Evolutionary conservation across 257 asterid species (phyloP).

Genomic region (Scutellaria minor): DNA sequence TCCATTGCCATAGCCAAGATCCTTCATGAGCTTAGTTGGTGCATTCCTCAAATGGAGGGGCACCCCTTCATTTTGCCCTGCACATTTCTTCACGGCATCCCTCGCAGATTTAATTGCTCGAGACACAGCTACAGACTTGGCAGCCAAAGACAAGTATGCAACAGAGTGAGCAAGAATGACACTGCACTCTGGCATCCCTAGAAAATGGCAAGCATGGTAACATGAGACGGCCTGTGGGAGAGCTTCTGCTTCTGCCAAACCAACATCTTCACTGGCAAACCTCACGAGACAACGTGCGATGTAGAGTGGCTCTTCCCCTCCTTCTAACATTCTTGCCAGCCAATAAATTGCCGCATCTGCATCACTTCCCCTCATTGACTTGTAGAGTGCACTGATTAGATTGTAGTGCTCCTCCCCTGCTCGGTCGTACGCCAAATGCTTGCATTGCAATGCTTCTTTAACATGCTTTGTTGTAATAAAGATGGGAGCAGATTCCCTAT

Average conservation of each 20-base stretch:
- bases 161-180: constrained; percentile 78
- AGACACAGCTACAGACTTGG: constrained; percentile 71
- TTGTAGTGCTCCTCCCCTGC: constrained; percentile 88
- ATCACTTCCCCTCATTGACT: constrained; percentile 86
- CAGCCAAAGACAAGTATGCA: constrained; percentile 77
- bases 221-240: constrained; percentile 81
- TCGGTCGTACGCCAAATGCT: constrained; percentile 77
- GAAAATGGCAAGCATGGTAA: constrained; percentile 79
- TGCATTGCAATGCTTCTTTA: constrained; percentile 71
- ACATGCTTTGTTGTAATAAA: constrained; percentile 40
- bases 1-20: constrained; percentile 76
- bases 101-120: constrained; percentile 63
- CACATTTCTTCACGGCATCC: constrained; percentile 71
- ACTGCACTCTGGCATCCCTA: constrained; percentile 89
- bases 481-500: not conserved
- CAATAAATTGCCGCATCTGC: constrained; percentile 79
- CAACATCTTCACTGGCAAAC: constrained; percentile 81
- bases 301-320: constrained; percentile 89
- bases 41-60: constrained; percentile 91
- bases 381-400: constrained; percentile 79
- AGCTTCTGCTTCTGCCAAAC: constrained; percentile 82
- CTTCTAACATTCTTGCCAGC: constrained; percentile 87
- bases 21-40: constrained; percentile 89
- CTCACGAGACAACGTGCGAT: constrained; percentile 74
- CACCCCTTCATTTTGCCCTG: constrained; percentile 80